phyloP scores from a whole-genome alignment of 1,139 yeast genomes.

The Torulaspora globosa region DNA sequence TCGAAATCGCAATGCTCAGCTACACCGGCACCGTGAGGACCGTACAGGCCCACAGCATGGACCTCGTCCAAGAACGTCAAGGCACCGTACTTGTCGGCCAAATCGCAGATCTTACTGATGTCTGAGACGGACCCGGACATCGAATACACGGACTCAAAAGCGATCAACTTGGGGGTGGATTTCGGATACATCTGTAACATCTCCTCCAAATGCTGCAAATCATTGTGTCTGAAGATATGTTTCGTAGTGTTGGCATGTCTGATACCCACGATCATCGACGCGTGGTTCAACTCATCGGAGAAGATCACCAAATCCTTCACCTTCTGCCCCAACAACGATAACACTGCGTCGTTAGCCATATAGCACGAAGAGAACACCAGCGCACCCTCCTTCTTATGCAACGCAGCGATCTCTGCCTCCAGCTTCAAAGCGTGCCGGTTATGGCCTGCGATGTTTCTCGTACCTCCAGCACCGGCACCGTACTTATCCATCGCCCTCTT shows the following conservation, averaged over 20 bases:
- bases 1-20: constrained; percentile 94
- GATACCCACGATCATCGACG: constrained; percentile 96
- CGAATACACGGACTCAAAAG: constrained; percentile 94
- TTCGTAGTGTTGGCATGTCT: constrained; percentile 84
- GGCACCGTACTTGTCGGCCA: constrained; percentile 97
- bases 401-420: constrained; percentile 81
- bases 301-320: constrained; percentile 86
- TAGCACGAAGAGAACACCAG: constrained; percentile 92
- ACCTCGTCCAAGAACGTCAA: constrained; percentile 96
- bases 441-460: constrained; percentile 98
- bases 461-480: constrained; percentile 99
- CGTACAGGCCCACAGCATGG: constrained; percentile 98
- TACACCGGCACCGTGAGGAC: constrained; percentile 99
- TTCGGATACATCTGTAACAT: constrained; percentile 76
- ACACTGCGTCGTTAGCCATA: constrained; percentile 96
- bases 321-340: constrained; percentile 85
- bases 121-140: constrained; percentile 99
- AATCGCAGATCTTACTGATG: constrained; percentile 84
- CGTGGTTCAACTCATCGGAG: constrained; percentile 91
- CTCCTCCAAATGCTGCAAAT: constrained; percentile 74
- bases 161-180: constrained; percentile 86
- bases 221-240: constrained; percentile 88
- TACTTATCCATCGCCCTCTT: constrained; percentile 76
- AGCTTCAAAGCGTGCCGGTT: constrained; percentile 79
- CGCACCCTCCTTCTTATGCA: constrained; percentile 94